Base-by-base conservation (phyloP, 2,329 filamentous ascomycete genomes). In the Claviceps humidiphila region DNA sequence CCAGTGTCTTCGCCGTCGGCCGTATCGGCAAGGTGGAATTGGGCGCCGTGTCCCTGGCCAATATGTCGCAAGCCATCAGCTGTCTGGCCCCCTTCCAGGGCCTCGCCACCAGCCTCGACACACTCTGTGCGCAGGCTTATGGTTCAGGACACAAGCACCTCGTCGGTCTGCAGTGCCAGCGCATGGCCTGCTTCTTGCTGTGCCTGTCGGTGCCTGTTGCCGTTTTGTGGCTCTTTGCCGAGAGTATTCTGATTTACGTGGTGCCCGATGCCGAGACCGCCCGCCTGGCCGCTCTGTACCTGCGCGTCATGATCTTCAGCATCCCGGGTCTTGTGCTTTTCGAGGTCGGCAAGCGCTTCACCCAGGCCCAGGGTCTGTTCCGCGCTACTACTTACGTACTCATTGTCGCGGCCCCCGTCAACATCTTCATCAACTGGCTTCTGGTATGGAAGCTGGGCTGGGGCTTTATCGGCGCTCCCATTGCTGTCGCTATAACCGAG, bases 121-220 rank as follows among this genome's bases (percentile, higher is more conserved):
- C 91, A 0, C 80, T 97, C 2, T 96, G 91, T 66, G 81, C 91
- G 0, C 91, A 97, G 67, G 91, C 93, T 0, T 97, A 94, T 64
- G 91, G 93, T 2, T 94, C 87, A 0, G 91, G 91, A 0, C 86
- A 85, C 64, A 94, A 86, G 64, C 86, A 90, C 59, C 78, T 97
- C 5, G 91, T 97, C 11, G 87, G 87, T 1, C 66, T 93, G 51
- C 87, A 93, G 61, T 76, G 88, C 56, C 86, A 93, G 68, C 77
- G 87, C 53, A 91, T 91, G 87, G 73, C 87, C 1, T 85, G 75
- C 63, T 90, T 93, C 63, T 75, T 93, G 2, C 83, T 85, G 72
- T 65, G 75, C 2, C 76, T 89, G 57, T 85, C 81, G 1, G 74
- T 89, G 17, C 87, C 87, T 1, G 86, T 93, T 58, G 79, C 76